These are phyloP conservation scores for Saturnispora saitoi DNA, from an alignment of 805 yeast species.

Conservation along the genomic window DNA sequence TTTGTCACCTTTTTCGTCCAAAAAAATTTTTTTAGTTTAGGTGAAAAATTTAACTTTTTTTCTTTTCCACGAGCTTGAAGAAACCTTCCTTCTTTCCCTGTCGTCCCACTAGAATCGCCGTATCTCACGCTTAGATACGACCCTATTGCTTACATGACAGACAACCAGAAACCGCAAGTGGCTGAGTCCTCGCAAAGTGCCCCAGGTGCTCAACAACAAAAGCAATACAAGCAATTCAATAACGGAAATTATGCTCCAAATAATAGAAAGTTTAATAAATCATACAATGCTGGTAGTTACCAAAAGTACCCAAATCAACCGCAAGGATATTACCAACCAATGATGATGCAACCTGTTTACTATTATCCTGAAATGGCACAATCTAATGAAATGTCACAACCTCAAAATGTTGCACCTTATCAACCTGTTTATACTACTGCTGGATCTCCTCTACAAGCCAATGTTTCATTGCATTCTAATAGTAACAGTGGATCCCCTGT, in stretches of 20 bases:
- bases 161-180: slow-evolving; percentile 1
- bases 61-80: not conserved
- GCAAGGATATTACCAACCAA: not conserved
- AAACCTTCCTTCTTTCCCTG: not conserved
- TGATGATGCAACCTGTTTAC: slow-evolving; percentile 1
- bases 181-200: not conserved
- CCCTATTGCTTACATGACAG: slow-evolving; percentile 1
- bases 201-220: not conserved
- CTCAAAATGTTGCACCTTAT: not conserved
- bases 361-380: not conserved
- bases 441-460: not conserved
- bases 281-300: not conserved
- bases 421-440: not conserved
- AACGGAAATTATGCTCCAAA: not conserved
- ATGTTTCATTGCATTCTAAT: not conserved
- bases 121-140: slow-evolving; percentile 1
- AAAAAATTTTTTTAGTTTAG: not conserved
- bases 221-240: not conserved
- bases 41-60: not conserved
- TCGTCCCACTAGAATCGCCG: slow-evolving; percentile 1
- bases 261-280: not conserved
- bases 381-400: not conserved
- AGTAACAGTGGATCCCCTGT: not conserved
- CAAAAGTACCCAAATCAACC: not conserved
- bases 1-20: not conserved